Base-by-base conservation (phyloP, 495 filamentous ascomycete genomes). In the Halenospora varia region DNA sequence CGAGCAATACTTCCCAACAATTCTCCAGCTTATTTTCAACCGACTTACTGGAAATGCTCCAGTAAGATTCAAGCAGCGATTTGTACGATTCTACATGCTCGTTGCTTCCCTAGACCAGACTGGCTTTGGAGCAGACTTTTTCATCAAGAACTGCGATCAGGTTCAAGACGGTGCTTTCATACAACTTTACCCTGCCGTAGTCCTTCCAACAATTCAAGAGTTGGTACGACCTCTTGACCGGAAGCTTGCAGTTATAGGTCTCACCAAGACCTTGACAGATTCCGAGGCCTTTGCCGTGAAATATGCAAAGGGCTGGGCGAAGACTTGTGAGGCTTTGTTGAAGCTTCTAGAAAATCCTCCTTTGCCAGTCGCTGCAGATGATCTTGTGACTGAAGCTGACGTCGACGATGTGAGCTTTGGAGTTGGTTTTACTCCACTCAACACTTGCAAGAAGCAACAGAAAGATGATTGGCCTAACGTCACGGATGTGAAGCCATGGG, bases 341-440 rank as follows among this genome's bases (percentile, higher is more conserved):
- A 90, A 90, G 69, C 81, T 97, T 13, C 80, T 99, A 3, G 84
- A 92, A 65, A 90, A 93, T 71, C 88, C 92, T 4, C 92, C 93
- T 3, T 75, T 88, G 53, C 85, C 89, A 6, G 72, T 82, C 10
- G 69, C 81, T 46, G 80, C 82, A 48, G 92, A 96, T 57, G 91
- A 95, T 53, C 67, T 86, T 20, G 83, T 92, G 61, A 77, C 81
- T 15, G 67, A 72, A 20, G 92, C 96, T 64, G 94, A 97, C 63
- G 87, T 94, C 46, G 94, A 98, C 61, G 93, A 98, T 68, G 83
- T 96, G 66, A 85, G 88, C 50, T 99, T 97, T 64, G 95, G 93
- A 10, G 84, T 96, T 44, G 91, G 90, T 1, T 99, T 95, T 72
- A 97, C 94, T 1, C 82, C 87, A 41, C 78, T 99, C 55, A 92